These are phyloP conservation scores for Wickerhamiella domercqiae DNA, from an alignment of 805 yeast genomes.

Conservation along the genomic window DNA sequence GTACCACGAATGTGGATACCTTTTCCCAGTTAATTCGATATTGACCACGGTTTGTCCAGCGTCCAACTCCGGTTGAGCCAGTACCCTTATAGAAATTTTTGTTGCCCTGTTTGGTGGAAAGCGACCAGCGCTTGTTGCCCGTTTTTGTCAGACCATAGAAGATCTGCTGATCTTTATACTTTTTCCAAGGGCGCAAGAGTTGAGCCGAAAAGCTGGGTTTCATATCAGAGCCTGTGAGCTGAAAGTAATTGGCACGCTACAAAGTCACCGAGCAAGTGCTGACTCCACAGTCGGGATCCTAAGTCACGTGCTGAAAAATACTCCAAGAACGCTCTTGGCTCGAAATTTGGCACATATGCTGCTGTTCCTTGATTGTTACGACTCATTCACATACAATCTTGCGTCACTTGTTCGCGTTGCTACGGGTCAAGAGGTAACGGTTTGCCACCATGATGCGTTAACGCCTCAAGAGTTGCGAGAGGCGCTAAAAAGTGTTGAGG, in stretches of 20 bases:
- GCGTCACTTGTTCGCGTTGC: slow-evolving; percentile 42
- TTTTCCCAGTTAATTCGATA: slow-evolving; percentile 69
- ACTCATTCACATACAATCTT: slow-evolving; percentile 82
- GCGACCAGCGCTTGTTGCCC: slow-evolving; percentile 65
- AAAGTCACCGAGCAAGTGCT: neutral
- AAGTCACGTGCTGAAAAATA: too few relatives aligned
- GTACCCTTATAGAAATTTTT: slow-evolving; percentile 93
- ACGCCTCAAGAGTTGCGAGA: slow-evolving; percentile 23
- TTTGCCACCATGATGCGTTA: slow-evolving; percentile 50
- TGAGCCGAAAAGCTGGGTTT: slow-evolving; percentile 25
- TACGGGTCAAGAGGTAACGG: slow-evolving; percentile 31
- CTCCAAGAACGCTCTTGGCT: too few relatives aligned
- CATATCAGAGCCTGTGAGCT: slow-evolving; percentile 19
- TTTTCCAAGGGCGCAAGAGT: slow-evolving; percentile 80
- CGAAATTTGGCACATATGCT: slow-evolving; percentile 24
- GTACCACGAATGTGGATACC: slow-evolving; percentile 84
- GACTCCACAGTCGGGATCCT: too few relatives aligned
- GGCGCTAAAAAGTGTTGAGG: slow-evolving; percentile 43
- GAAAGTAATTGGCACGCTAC: neutral
- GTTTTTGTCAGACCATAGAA: slow-evolving; percentile 67
- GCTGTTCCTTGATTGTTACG: slow-evolving; percentile 80
- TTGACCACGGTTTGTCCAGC: slow-evolving; percentile 53
- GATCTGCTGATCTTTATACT: slow-evolving; percentile 63
- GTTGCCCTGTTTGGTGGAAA: slow-evolving; percentile 89
- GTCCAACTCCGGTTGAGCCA: slow-evolving; percentile 85